Evolutionary conservation across 345 rosid genomes (phyloP).

Genomic region (Adansonia digitata): DNA sequence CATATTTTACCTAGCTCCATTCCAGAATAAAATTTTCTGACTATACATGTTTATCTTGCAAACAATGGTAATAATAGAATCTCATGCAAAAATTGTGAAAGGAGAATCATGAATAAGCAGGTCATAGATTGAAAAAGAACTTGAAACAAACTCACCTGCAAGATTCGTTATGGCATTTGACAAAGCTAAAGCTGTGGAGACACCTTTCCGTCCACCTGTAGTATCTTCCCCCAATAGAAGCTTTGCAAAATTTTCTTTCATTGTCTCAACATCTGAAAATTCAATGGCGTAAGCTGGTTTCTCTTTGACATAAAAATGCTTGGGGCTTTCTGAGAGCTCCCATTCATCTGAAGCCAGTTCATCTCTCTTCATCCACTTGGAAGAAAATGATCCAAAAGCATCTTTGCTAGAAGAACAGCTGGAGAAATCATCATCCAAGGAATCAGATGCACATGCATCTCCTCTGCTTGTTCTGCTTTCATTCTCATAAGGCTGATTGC

Average conservation of each 20-base stretch:
- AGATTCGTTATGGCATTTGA: constrained; percentile 85
- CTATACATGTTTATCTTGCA: not conserved
- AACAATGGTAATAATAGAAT: not conserved
- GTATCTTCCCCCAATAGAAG: constrained; percentile 81
- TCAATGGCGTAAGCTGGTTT: constrained; percentile 39
- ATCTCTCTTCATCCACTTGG: constrained; percentile 72
- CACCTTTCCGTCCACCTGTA: constrained; percentile 72
- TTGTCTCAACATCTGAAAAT: constrained; percentile 59
- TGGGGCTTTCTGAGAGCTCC: constrained; percentile 56
- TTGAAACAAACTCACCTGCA: constrained; percentile 49
- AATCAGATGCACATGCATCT: constrained; percentile 70
- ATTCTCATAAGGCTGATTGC: constrained; percentile 71
- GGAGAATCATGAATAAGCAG: constrained; percentile 11
- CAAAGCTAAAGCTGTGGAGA: constrained; percentile 68
- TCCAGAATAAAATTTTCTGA: not conserved
- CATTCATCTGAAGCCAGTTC: constrained; percentile 49
- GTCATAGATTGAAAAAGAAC: constrained; percentile 4
- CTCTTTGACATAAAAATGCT: constrained; percentile 47
- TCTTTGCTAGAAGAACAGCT: constrained; percentile 98
- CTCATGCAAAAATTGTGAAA: not conserved
- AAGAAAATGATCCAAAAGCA: constrained; percentile 75
- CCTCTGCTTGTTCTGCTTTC: constrained; percentile 83
- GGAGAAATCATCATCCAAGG: constrained; percentile 71
- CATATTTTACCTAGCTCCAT: not conserved
- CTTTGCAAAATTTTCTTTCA: constrained; percentile 84